Percentiles rank a stretch among this genome's conserved stretches.
Conservation (phyloP, 2,329 filamentous ascomycete species). For the Penicillium paneum region DNA sequence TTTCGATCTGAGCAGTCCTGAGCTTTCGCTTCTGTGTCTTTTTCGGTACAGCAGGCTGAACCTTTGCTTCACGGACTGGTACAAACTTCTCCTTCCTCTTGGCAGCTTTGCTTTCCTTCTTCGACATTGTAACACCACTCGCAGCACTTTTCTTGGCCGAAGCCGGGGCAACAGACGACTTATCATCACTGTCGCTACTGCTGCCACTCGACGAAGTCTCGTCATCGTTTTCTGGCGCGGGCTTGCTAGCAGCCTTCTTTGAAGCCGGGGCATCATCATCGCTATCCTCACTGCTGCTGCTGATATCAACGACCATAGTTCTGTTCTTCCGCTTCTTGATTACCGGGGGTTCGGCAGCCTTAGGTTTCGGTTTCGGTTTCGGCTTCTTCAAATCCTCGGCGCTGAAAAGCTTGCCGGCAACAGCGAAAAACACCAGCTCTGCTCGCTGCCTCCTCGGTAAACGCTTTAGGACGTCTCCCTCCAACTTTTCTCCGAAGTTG, state of each 20-base stretch:
- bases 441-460: conserved; percentile 38
- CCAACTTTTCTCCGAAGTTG: conserved; percentile 22
- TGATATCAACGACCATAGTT: conserved; percentile 42
- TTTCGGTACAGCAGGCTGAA: conserved; percentile 17
- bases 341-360: conserved; percentile 13
- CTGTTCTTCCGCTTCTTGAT: conserved; percentile 45
- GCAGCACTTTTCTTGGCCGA: conserved; percentile 3
- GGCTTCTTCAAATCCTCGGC: conserved; percentile 25
- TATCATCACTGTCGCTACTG: conserved; percentile 24
- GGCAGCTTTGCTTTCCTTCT: conserved; percentile 9
- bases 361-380: conserved; percentile 26
- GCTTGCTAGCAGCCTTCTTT: conserved; percentile 17
- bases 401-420: conserved; percentile 30
- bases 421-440: conserved; percentile 38
- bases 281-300: conserved; percentile 40
- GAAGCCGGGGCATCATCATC: conserved; percentile 17
- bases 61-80: not conserved
- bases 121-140: not conserved
- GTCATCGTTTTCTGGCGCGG: conserved; percentile 17
- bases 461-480: conserved; percentile 26
- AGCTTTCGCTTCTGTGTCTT: conserved; percentile 27
- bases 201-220: conserved; percentile 17
- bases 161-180: conserved; percentile 7
- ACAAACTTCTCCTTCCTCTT: conserved; percentile 12
- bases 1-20: conserved; percentile 23